Evolutionary conservation across 2,329 filamentous ascomycete genomes (phyloP), one percentile per base, ranked within the genome.

Genomic region (Talaromyces sp.): DNA sequence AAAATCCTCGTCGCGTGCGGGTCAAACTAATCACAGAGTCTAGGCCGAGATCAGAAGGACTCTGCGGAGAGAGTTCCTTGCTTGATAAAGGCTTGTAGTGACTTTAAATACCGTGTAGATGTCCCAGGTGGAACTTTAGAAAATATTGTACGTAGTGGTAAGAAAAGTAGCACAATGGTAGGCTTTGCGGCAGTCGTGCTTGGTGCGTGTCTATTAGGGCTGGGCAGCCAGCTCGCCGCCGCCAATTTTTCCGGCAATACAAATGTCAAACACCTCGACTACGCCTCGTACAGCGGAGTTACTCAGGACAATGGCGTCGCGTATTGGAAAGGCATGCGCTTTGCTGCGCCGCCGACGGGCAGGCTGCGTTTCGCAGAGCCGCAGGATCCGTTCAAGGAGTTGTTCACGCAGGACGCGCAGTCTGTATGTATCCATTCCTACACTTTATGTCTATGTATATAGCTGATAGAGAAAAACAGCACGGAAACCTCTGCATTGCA

Each of bases 291-390:
- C 68, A 72, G 79, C 55, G 90, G 90, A 9, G 73, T 76, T 3
- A 68, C 77, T 1, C 75, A 81, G 1, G 65, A 73, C 0, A 83
- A 83, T 65, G 87, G 86, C 1, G 76, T 91, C 54, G 85, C 83
- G 2, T 81, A 88, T 71, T 93, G 88, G 88, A 80, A 90, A 8
- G 90, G 89, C 1, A 84, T 94, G 64, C 84, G 88, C 50, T 94
- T 85, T 75, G 90, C 89, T 1, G 85, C 87, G 5, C 79, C 89
- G 14, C 90, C 90, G 0, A 60, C 88, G 2, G 87, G 86, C 1
- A 66, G 82, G 6, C 70, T 90, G 62, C 81, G 90, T 21, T 93
- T 92, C 68, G 78, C 80, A 57, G 84, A 85, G 12, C 88, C 90
- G 0, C 77, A 82, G 66, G 86, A 90, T 69, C 89, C 89, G 1